Conservation (phyloP, 2,329 filamentous ascomycete genomes). For the Trichoderma sp. region DNA sequence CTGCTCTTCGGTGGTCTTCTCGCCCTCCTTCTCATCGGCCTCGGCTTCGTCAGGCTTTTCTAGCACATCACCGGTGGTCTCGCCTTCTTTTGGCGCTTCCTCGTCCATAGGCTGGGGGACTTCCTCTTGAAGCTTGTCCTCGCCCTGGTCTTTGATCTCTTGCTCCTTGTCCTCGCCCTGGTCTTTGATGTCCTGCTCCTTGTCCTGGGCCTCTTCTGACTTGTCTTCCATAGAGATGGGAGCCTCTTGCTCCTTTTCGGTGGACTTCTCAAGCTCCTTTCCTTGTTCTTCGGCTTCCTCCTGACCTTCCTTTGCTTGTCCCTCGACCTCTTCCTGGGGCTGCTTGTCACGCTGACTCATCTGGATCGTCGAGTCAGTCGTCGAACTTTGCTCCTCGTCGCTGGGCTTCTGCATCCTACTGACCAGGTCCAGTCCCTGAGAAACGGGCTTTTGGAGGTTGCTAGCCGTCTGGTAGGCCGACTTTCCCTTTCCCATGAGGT, state of each 20-base stretch:
- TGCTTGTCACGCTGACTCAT: constrained; percentile 5
- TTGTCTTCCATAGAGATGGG: constrained; percentile 21
- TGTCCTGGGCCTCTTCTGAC: background rate
- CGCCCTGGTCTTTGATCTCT: background rate
- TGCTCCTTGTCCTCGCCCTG: background rate
- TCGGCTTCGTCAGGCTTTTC: constrained; percentile 5
- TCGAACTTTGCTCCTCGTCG: constrained; percentile 2
- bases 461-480: constrained; percentile 32
- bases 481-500: constrained; percentile 38
- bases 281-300: constrained; percentile 1
- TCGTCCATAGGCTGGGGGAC: constrained; percentile 8
- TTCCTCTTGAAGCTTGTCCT: constrained; percentile 11
- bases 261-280: background rate
- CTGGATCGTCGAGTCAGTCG: constrained; percentile 9
- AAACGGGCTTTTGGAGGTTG: constrained; percentile 32
- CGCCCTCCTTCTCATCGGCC: background rate
- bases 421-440: constrained; percentile 30
- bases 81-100: background rate
- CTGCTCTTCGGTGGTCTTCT: background rate
- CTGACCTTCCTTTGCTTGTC: background rate
- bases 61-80: background rate
- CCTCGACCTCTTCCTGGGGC: constrained; percentile 1
- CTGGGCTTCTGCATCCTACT: constrained; percentile 30
- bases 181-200: background rate
- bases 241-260: background rate